Evolutionary conservation across 495 filamentous ascomycete species (phyloP), one percentile per base, ranked within the genome.

Genomic region (Neurospora sp.): DNA sequence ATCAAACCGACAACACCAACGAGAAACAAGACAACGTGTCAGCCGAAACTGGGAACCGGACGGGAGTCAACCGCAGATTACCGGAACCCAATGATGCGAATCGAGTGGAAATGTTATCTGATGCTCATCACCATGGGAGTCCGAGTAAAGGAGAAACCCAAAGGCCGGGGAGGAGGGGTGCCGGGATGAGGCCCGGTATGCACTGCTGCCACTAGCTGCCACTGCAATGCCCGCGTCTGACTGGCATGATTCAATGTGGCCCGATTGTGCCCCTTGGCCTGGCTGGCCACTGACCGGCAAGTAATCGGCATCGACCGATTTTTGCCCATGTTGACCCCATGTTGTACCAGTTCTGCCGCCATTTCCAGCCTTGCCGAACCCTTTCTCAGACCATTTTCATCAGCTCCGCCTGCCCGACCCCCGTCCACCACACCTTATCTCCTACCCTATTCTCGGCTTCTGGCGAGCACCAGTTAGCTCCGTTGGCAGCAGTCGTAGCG

Each of bases 281-380:
- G 69, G 73, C n/a, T 65, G 75, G 73, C 78, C 72, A 78, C 78
- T 78, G 74, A 71, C 75, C 74, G 74, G 69, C 69, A 61, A 37
- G 53, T 65, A 48, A 48, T 74, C 79, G 76, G 77, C 74, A 81
- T 81, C 78, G 79, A 77, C 79, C 77, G 79, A 81, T 79, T 78
- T 77, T 70, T 46, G 69, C 59, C 71, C 70, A 68, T 69, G 70
- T 70, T 77, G 71, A 59, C 68, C 53, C 71, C 73, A 68, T 72
- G 70, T 71, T 73, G 74, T 68, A 68, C 69, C 71, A 73, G 71
- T 75, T 78, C 76, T 78, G 76, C 71, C 78, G 76, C 73, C 75
- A 79, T 78, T 46, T 71, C 72, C 71, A 75, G 39, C 70, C 40
- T 72, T 76, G 42, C 73, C 75, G 73, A 73, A 41, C 74, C 20